A percentile compares a stretch with the other conserved stretches of the same genome.
phyloP scores from a whole-genome alignment of 2,329 filamentous ascomycete genomes.

The Hypoxylon sp. region DNA sequence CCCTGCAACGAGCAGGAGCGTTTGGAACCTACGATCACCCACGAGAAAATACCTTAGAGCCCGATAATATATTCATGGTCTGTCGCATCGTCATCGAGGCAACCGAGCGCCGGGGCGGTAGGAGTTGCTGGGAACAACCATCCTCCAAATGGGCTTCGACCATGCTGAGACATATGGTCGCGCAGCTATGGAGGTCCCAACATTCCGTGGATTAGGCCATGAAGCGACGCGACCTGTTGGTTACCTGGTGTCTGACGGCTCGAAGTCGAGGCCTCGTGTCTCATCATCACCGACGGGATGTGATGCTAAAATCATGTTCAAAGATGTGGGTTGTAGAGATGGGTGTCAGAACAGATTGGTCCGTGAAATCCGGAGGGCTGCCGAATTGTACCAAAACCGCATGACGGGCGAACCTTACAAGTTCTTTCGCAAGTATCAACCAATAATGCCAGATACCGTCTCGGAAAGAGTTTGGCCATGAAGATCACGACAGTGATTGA shows the following conservation, averaged over 20 bases:
- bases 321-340: neutral
- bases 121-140: no score
- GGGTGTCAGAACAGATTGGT: neutral
- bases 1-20: no score
- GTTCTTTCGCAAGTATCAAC: neutral
- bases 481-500: neutral
- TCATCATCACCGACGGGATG: conserved; percentile 1
- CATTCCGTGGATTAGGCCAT: no score
- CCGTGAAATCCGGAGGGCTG: neutral
- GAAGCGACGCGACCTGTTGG: neutral
- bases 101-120: no score
- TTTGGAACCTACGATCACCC: no score
- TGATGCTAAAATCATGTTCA: neutral
- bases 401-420: neutral
- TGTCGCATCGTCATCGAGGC: no score
- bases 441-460: neutral
- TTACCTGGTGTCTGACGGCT: neutral
- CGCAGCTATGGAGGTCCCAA: no score
- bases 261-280: conserved; percentile 2
- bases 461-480: conserved; percentile 1
- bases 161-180: no score
- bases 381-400: neutral
- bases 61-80: no score
- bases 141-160: no score
- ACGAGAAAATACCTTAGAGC: no score